Conservation (phyloP, 1,139 yeast species). For the Kurtzmaniella quercitrusa region DNA sequence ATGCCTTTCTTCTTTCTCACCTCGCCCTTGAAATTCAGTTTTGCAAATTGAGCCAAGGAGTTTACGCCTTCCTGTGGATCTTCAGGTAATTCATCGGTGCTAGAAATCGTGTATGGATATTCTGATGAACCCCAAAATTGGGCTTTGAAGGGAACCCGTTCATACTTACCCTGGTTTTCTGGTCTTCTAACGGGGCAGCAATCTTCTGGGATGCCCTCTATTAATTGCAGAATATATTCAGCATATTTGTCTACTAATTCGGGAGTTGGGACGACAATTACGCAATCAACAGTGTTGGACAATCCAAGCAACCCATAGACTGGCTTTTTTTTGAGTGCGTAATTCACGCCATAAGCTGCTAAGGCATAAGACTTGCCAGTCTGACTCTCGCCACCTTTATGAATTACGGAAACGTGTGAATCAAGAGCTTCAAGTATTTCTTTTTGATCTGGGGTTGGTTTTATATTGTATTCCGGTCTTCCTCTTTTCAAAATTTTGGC, state of each 20-base stretch:
- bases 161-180: constrained; percentile 10
- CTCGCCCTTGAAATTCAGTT: not conserved
- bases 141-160: constrained; percentile 20
- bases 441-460: constrained; percentile 23
- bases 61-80: not conserved
- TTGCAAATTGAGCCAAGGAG: not conserved
- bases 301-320: constrained; percentile 12
- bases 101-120: not conserved
- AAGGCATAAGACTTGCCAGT: constrained; percentile 25
- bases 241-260: constrained; percentile 19
- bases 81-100: not conserved
- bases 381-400: constrained; percentile 10
- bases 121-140: constrained; percentile 10
- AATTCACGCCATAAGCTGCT: constrained; percentile 20
- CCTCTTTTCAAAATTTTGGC: not conserved
- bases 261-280: constrained; percentile 27
- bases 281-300: constrained; percentile 14
- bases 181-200: constrained; percentile 21
- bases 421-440: constrained; percentile 16
- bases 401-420: constrained; percentile 16
- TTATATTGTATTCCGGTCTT: constrained; percentile 12
- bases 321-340: constrained; percentile 19
- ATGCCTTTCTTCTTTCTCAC: not conserved
- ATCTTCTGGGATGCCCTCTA: constrained; percentile 16
- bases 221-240: constrained; percentile 11